phyloP scores from a whole-genome alignment of 1,284 basidiomycete species.

The Sutorius eximius region DNA sequence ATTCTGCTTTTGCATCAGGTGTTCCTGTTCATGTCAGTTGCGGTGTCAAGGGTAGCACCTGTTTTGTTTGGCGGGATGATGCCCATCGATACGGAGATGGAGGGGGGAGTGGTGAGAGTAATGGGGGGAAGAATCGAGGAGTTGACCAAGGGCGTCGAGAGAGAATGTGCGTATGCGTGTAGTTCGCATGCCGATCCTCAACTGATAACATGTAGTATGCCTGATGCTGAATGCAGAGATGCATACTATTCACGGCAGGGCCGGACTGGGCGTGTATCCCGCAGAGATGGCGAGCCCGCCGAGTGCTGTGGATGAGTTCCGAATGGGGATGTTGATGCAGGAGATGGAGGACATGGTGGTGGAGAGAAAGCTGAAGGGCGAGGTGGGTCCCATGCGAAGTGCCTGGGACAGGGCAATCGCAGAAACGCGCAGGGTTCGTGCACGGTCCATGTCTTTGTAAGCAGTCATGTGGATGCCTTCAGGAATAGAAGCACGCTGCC shows the following conservation, averaged over 20 bases:
- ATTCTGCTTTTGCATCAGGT: conserved; percentile 74
- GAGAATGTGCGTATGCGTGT: conserved; percentile 29
- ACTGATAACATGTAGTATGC: conserved; percentile 24
- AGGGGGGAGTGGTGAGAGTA: conserved; percentile 20
- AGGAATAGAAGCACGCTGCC: not conserved
- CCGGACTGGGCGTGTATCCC: not conserved
- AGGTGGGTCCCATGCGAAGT: conserved; percentile 51
- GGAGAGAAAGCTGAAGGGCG: conserved; percentile 55
- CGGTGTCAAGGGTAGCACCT: conserved; percentile 65
- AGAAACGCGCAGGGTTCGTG: conserved; percentile 11
- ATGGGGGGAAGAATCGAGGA: conserved; percentile 24
- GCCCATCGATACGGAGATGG: conserved; percentile 18
- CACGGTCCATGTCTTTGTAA: conserved; percentile 33
- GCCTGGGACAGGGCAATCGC: conserved; percentile 48
- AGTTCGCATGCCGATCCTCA: not conserved
- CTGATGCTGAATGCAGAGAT: conserved; percentile 23
- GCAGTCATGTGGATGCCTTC: conserved; percentile 18
- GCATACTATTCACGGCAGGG: not conserved
- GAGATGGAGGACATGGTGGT: conserved; percentile 68
- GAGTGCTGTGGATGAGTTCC: conserved; percentile 23
- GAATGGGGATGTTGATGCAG: conserved; percentile 44
- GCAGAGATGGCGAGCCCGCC: not conserved
- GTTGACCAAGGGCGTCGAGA: conserved; percentile 24
- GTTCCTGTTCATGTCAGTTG: conserved; percentile 71
- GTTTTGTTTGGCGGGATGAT: conserved; percentile 50